These are phyloP conservation scores for Claviceps sp. DNA, from an alignment of 2,329 filamentous ascomycete genomes.

Conservation along the genomic window DNA sequence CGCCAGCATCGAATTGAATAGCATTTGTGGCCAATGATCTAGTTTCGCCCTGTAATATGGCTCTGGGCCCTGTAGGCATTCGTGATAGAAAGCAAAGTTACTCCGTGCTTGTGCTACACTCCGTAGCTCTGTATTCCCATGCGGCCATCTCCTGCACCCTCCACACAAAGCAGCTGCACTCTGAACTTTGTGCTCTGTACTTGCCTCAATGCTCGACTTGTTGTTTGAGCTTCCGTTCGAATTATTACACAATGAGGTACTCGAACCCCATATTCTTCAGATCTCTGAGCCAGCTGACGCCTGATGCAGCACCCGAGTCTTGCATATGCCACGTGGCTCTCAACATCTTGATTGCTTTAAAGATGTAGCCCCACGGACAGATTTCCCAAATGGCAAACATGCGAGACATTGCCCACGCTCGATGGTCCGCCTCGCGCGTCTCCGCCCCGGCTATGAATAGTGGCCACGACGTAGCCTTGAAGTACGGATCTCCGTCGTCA, in stretches of 20 bases:
- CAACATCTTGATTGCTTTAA: slow-evolving; percentile 35
- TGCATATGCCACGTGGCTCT: slow-evolving; percentile 32
- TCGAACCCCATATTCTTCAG: slow-evolving; percentile 31
- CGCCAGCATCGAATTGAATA: too few species aligned
- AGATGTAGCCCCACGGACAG: slow-evolving; percentile 38
- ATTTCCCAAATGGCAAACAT: slow-evolving; percentile 30
- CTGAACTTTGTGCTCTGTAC: too few species aligned
- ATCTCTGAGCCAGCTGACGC: slow-evolving; percentile 28
- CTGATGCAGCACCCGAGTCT: slow-evolving; percentile 16
- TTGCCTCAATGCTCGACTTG: not conserved
- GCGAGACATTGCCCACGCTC: slow-evolving; percentile 38
- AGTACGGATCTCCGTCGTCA: slow-evolving; percentile 34
- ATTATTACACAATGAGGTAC: slow-evolving; percentile 29
- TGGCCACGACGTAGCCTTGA: slow-evolving; percentile 48
- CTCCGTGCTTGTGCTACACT: too few species aligned
- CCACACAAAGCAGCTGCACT: too few species aligned
- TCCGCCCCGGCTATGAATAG: slow-evolving; percentile 45
- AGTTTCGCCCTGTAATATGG: too few species aligned
- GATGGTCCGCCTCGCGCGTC: slow-evolving; percentile 30
- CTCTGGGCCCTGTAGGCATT: too few species aligned
- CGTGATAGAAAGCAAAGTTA: too few species aligned
- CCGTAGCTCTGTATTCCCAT: not conserved
- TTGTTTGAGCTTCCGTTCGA: not conserved
- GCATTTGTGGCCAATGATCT: too few species aligned
- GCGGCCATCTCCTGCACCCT: too few species aligned